A percentile compares a stretch with the other conserved stretches of the same genome.
These are phyloP conservation scores for Mycena indigotica DNA, from an alignment of 768 basidiomycete genomes.

Conservation along the genomic window DNA sequence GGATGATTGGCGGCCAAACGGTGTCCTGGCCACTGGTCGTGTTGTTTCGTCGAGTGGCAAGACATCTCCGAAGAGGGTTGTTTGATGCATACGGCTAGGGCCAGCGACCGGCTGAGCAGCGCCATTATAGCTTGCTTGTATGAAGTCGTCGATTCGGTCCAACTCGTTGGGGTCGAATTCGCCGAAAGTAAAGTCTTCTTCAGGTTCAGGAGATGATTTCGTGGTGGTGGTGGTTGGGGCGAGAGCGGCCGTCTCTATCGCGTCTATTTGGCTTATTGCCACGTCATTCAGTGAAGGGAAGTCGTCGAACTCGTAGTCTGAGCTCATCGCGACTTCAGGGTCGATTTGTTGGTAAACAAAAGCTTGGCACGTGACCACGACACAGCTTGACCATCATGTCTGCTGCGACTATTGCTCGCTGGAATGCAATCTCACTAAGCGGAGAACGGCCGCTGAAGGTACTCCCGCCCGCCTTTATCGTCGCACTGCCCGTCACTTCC, in stretches of 20 bases:
- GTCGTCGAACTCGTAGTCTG: constrained; percentile 72
- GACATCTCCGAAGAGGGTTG: constrained; percentile 68
- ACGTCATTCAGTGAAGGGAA: constrained; percentile 49
- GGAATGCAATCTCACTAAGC: constrained; percentile 58
- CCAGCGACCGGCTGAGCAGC: constrained; percentile 46
- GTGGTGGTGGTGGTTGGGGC: constrained; percentile 41
- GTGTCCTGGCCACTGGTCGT: constrained; percentile 27
- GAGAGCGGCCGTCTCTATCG: constrained; percentile 72
- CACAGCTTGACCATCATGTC: constrained; percentile 50
- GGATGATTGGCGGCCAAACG: constrained; percentile 57
- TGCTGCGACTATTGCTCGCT: constrained; percentile 61
- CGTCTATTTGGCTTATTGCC: constrained; percentile 62
- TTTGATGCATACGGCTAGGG: constrained; percentile 53
- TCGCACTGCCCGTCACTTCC: constrained; percentile 47
- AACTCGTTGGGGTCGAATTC: constrained; percentile 61
- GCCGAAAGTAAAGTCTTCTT: constrained; percentile 48
- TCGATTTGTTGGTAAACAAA: not conserved
- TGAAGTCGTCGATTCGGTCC: constrained; percentile 53
- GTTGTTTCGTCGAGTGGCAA: constrained; percentile 45
- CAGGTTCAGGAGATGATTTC: constrained; percentile 21
- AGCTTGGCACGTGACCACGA: constrained; percentile 12
- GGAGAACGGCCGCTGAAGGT: constrained; percentile 56
- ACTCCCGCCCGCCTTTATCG: constrained; percentile 60
- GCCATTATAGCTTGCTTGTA: constrained; percentile 48
- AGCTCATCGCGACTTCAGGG: constrained; percentile 55